These are phyloP conservation scores for Xylaria curta DNA, from an alignment of 495 filamentous ascomycete species.

Conservation along the genomic window DNA sequence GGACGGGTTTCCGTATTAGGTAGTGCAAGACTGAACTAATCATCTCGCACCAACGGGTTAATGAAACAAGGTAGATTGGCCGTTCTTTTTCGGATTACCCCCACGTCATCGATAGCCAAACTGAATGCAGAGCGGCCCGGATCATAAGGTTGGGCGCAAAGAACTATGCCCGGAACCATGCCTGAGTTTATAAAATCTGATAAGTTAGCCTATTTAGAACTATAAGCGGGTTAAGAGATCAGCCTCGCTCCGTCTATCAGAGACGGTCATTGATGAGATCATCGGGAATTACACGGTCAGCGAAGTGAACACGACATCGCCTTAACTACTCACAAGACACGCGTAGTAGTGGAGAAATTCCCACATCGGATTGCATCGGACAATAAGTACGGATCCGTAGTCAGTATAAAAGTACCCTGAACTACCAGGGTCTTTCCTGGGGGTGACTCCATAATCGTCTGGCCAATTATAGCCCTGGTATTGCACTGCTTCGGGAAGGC, in stretches of 20 bases:
- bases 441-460: not conserved
- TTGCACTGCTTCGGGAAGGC: constrained; percentile 13
- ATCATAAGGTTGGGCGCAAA: constrained; percentile 1
- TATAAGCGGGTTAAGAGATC: too few relatives aligned
- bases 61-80: not conserved
- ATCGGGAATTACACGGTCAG: constrained; percentile 19
- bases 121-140: not conserved
- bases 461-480: constrained; percentile 12
- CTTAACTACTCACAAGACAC: not conserved
- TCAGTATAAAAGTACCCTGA: not conserved
- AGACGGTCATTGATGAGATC: not conserved
- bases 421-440: constrained; percentile 7
- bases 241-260: not conserved
- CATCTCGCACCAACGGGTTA: constrained; percentile 1
- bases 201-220: not conserved
- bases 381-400: constrained; percentile 4
- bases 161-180: not conserved
- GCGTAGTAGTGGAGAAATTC: constrained; percentile 4
- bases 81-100: not conserved
- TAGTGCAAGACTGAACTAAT: constrained; percentile 6
- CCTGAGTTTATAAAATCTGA: not conserved
- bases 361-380: constrained; percentile 16
- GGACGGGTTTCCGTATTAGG: constrained; percentile 9
- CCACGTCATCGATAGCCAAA: not conserved
- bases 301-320: constrained; percentile 4